Evolutionary conservation across 2,329 filamentous ascomycete genomes (phyloP).

Genomic region (Colletotrichum sp.): DNA sequence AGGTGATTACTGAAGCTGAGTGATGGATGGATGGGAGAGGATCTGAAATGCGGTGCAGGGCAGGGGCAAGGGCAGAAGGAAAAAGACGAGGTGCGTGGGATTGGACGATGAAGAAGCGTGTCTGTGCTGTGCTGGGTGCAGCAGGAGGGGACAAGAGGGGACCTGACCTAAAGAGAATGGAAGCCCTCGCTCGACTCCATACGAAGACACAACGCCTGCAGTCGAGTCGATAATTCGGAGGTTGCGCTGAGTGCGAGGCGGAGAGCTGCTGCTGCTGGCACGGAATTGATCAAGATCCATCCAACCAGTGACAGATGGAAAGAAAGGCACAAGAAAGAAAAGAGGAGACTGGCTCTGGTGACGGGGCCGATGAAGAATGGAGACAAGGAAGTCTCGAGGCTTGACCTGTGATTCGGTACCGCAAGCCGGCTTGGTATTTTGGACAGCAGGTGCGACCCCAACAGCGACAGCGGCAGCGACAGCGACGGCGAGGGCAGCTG

Average conservation of each 20-base stretch:
- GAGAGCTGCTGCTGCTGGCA: neutral
- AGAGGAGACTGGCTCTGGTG: neutral
- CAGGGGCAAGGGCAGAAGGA: neutral
- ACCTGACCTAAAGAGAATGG: neutral
- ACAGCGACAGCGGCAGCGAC: neutral
- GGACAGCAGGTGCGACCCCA: neutral
- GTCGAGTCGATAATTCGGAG: neutral
- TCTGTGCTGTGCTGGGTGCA: neutral
- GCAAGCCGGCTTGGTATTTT: conserved; percentile 8
- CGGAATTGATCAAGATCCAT: neutral
- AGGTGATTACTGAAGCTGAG: neutral
- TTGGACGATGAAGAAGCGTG: neutral
- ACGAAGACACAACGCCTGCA: neutral
- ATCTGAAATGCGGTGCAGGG: neutral
- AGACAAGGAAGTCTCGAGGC: neutral
- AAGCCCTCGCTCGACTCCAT: neutral
- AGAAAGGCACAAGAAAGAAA: neutral
- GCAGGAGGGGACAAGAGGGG: neutral
- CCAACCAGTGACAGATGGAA: neutral
- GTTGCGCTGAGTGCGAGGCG: neutral
- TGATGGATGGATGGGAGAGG: neutral
- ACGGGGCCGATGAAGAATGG: conserved; percentile 12
- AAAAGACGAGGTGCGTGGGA: neutral
- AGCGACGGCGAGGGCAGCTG: neutral
- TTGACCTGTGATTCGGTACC: conserved; percentile 8